A percentile compares a stretch with the other conserved stretches of the same genome.
Conservation (phyloP, 768 basidiomycete species). For the Boletus sp. region DNA sequence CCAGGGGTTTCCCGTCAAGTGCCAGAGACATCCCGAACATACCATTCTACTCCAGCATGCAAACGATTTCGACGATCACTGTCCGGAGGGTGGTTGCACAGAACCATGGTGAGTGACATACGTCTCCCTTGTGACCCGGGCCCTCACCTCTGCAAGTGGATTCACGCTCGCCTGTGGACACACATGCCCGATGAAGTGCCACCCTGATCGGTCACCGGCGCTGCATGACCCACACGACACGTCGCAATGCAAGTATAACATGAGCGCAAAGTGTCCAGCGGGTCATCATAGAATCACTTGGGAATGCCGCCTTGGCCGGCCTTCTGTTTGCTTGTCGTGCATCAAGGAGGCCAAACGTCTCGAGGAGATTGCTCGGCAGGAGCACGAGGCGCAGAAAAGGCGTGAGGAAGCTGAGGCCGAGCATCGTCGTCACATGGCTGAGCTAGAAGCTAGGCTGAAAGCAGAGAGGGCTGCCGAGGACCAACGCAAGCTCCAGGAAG, state of each 20-base stretch:
- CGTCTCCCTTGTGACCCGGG: too few species aligned
- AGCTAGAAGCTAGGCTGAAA: too few species aligned
- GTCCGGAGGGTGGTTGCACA: constrained; percentile 62
- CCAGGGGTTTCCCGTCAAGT: constrained; percentile 49
- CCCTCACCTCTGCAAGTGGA: neutral
- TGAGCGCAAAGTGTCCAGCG: constrained; percentile 38
- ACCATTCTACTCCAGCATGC: constrained; percentile 37
- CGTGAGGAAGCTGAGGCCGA: constrained; percentile 43
- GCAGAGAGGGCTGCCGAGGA: too few species aligned
- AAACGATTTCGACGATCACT: constrained; percentile 48
- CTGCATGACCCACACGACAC: constrained; percentile 2
- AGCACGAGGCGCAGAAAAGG: constrained; percentile 38
- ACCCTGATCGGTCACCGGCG: constrained; percentile 46
- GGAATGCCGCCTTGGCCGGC: constrained; percentile 40
- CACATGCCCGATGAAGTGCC: constrained; percentile 58
- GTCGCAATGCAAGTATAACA: constrained; percentile 41
- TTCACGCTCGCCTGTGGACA: constrained; percentile 35
- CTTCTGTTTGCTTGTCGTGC: constrained; percentile 44
- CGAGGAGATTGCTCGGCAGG: constrained; percentile 29
- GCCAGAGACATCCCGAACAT: constrained; percentile 49
- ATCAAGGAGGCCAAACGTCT: constrained; percentile 37
- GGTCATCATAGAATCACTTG: constrained; percentile 43
- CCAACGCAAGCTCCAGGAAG: too few species aligned
- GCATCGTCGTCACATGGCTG: constrained; percentile 26
- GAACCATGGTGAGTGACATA: constrained; percentile 49